Base-by-base conservation (phyloP, 306 rosid genomes). In the Lathyrus sativus region DNA sequence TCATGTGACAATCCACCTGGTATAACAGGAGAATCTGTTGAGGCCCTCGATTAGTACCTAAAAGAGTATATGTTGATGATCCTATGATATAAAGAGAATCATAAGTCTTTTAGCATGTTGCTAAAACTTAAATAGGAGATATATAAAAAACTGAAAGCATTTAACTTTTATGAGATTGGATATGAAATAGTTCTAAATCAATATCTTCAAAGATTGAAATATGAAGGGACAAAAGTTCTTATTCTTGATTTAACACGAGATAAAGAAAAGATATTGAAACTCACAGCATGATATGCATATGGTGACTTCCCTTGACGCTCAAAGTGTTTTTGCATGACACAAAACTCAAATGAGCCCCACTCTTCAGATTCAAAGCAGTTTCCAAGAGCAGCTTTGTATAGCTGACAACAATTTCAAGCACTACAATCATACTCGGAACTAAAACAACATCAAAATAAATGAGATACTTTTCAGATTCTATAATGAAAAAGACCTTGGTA, bases 351-450 rank as follows among this genome's bases (percentile, higher is more conserved):
- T 4, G 99, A 90, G 31, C 97, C 90, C 99, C 99, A 93, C 46
- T 90, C 97, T 74, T 93, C 99, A 15, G 41, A 63, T 70, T 93
- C 96, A 64, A 86, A 93, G 74, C 91, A 85, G 70, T 93, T 88
- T 61, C 91, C 99, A 55, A 93, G 91, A 9, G 99, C 99, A 72
- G 87, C 89, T 83, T 90, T 93, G 70, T 93, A 93, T 79, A 93
- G 75, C 99, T 93, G 51, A 73, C 1, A 46, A 41, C 57, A 67
- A 45, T 54, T 54, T 70, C 6, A 57, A 65, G 74, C 74, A 62
- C 22, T 26, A 69, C 39, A 44, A 64, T 55, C 66, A 76, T 7
- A 64, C 41, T 55, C 60, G 2, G 33, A 29, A 46, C 64, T 12
- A 51, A 75, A 67, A 42, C 41, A 22, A 42, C 17, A 74, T 74